Conservation (phyloP, 495 filamentous ascomycete genomes). For the Amniculicola lignicola region DNA sequence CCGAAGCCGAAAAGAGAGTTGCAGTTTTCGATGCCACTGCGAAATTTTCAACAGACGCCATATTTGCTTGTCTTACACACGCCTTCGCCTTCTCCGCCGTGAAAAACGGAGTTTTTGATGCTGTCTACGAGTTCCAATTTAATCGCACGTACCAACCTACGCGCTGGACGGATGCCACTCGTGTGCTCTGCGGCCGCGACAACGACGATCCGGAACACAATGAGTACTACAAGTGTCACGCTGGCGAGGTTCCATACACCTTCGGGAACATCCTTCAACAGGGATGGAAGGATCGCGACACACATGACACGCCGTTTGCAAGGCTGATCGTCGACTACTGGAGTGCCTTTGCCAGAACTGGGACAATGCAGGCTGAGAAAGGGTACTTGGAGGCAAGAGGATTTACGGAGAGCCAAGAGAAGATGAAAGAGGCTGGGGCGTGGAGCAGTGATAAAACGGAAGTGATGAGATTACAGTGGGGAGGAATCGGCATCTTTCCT, state of each 20-base stretch:
- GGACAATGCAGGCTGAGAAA: slow-evolving; percentile 22
- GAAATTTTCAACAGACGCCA: slow-evolving; percentile 16
- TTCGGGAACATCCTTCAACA: slow-evolving; percentile 27
- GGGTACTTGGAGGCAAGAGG: slow-evolving; percentile 28
- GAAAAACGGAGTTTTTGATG: slow-evolving; percentile 10
- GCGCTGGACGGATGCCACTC: neutral
- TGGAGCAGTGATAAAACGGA: neutral
- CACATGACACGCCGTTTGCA: slow-evolving; percentile 29
- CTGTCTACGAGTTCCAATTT: slow-evolving; percentile 27
- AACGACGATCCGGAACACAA: neutral
- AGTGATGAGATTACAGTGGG: slow-evolving; percentile 13
- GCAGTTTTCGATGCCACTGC: slow-evolving; percentile 30
- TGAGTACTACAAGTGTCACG: slow-evolving; percentile 36
- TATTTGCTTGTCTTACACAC: slow-evolving; percentile 22
- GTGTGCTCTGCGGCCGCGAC: slow-evolving; percentile 6
- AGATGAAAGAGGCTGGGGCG: slow-evolving; percentile 18
- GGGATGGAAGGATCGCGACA: slow-evolving; percentile 28
- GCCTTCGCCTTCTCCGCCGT: slow-evolving; percentile 22
- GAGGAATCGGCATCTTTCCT: neutral
- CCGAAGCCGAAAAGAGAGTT: neutral
- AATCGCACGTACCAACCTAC: slow-evolving; percentile 32
- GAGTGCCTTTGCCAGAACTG: slow-evolving; percentile 27
- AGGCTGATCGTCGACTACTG: slow-evolving; percentile 34
- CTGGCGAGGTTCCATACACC: slow-evolving; percentile 29
- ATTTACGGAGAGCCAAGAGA: slow-evolving; percentile 18